These are phyloP conservation scores for Fomitopsis pulvina DNA, from an alignment of 768 basidiomycete species.

Conservation along the genomic window DNA sequence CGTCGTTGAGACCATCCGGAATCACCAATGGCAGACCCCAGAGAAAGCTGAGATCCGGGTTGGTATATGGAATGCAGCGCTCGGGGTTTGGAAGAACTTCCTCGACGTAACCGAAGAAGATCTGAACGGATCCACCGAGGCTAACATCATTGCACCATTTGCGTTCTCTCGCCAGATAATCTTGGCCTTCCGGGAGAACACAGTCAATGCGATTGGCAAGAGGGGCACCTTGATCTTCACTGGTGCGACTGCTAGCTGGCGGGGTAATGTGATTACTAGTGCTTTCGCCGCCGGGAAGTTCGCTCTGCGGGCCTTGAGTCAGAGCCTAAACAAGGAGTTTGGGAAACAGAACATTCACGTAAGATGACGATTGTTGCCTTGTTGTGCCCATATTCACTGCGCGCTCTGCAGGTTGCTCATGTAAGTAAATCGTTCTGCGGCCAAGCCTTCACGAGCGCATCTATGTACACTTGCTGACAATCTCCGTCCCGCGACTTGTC, in stretches of 20 bases:
- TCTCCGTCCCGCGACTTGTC: background rate
- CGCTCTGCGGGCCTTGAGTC: slow-evolving; percentile 34
- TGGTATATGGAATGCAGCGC: slow-evolving; percentile 33
- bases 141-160: slow-evolving; percentile 31
- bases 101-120: slow-evolving; percentile 33
- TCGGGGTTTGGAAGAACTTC: slow-evolving; percentile 32
- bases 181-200: slow-evolving; percentile 27
- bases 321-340: slow-evolving; percentile 38
- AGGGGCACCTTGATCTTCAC: slow-evolving; percentile 39
- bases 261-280: slow-evolving; percentile 33
- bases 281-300: slow-evolving; percentile 37
- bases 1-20: slow-evolving; percentile 28
- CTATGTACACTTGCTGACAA: background rate
- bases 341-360: slow-evolving; percentile 40
- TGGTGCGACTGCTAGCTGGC: slow-evolving; percentile 34
- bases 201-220: slow-evolving; percentile 25
- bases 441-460: background rate
- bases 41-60: slow-evolving; percentile 28
- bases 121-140: slow-evolving; percentile 21
- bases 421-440: slow-evolving; percentile 31
- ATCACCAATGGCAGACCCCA: slow-evolving; percentile 22
- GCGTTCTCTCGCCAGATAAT: slow-evolving; percentile 32
- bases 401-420: slow-evolving; percentile 47
- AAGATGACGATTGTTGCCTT: background rate
- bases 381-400: background rate